Evolutionary conservation across 2,329 filamentous ascomycete species (phyloP).

Genomic region (Pseudocercospora fuligena): DNA sequence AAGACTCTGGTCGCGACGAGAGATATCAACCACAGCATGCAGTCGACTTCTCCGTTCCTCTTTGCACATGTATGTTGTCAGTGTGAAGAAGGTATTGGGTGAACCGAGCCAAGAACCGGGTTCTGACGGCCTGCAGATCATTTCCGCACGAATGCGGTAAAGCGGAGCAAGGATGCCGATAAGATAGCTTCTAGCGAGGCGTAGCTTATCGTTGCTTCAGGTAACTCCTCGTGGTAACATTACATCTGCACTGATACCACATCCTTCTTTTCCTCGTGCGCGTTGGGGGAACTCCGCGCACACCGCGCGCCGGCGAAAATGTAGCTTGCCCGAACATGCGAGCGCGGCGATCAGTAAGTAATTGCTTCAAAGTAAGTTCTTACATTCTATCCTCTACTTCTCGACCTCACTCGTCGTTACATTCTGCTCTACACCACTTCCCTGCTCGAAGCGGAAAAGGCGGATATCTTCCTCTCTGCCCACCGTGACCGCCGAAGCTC

Average conservation of each 20-base stretch:
- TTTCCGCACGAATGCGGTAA: neutral
- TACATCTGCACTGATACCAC: neutral
- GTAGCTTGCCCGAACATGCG: neutral
- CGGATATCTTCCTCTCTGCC: neutral
- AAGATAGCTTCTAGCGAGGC: neutral
- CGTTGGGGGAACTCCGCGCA: neutral
- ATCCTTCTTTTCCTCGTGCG: neutral
- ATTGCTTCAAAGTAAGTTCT: neutral
- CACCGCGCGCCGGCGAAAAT: neutral
- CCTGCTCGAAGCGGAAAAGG: neutral
- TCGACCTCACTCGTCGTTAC: neutral
- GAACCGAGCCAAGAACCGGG: neutral
- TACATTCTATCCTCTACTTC: neutral
- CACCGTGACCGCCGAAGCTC: neutral
- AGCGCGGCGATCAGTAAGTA: neutral
- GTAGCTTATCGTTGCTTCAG: slow-evolving; percentile 11
- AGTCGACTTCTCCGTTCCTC: neutral
- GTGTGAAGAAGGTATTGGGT: neutral
- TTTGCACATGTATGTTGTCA: neutral
- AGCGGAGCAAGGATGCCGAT: slow-evolving; percentile 9
- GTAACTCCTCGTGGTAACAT: slow-evolving; percentile 1
- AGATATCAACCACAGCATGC: neutral
- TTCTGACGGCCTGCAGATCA: neutral
- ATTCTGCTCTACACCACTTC: neutral
- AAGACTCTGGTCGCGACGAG: neutral